Evolutionary conservation across 1,284 basidiomycete genomes (phyloP).

Genomic region (Inonotus hispidus): DNA sequence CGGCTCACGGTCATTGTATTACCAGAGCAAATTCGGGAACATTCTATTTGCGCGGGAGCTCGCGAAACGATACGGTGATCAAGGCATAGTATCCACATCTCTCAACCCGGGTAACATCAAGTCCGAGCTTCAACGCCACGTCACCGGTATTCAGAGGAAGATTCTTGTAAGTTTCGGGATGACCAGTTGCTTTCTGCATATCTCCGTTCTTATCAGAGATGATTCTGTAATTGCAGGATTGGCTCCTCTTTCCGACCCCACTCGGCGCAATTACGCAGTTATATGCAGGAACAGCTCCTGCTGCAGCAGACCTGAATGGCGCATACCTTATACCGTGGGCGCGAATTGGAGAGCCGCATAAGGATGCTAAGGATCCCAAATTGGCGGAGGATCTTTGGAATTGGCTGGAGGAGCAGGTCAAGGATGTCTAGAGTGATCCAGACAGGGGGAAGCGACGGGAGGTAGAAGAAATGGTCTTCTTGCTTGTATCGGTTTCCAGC

Average conservation of each 20-base stretch:
- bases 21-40: constrained; percentile 39
- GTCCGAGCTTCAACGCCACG: constrained; percentile 40
- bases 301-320: constrained; percentile 19
- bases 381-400: constrained; percentile 30
- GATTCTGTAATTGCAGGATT: constrained; percentile 8
- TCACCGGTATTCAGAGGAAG: constrained; percentile 14
- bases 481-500: no score
- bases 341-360: constrained; percentile 21
- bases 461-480: no score
- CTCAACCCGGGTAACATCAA: constrained; percentile 32
- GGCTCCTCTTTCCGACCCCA: constrained; percentile 8
- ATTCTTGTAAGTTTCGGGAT: constrained; percentile 8
- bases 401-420: constrained; percentile 30
- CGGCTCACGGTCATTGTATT: constrained; percentile 22
- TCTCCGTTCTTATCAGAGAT: not conserved
- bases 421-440: constrained; percentile 8
- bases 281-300: constrained; percentile 22
- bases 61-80: constrained; percentile 24
- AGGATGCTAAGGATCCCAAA: constrained; percentile 23
- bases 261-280: constrained; percentile 23
- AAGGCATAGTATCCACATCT: constrained; percentile 26
- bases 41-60: constrained; percentile 27
- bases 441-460: no score
- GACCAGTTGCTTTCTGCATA: not conserved
- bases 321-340: constrained; percentile 32